phyloP scores from a whole-genome alignment of 2,329 filamentous ascomycete species.

The Epichloe bromicola region DNA sequence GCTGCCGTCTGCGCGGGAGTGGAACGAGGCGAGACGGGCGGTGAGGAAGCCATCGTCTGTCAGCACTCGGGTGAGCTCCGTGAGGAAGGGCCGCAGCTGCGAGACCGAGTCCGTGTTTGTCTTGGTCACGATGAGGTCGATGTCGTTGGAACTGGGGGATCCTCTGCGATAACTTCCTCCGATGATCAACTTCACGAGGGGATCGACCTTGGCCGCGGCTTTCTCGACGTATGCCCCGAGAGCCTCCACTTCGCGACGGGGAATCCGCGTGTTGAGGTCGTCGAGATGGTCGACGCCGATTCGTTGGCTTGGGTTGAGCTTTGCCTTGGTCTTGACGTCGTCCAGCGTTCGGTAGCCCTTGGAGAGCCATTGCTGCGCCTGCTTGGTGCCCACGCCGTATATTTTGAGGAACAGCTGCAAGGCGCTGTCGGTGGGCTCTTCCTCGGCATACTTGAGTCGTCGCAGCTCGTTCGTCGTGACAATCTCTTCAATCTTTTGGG shows the following conservation, averaged over 20 bases:
- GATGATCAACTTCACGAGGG: slow-evolving; percentile 54
- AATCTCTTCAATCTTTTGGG: slow-evolving; percentile 83
- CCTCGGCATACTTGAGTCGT: slow-evolving; percentile 56
- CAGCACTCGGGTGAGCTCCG: slow-evolving; percentile 49
- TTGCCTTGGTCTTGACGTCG: slow-evolving; percentile 50
- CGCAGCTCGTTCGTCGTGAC: slow-evolving; percentile 58
- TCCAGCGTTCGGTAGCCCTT: slow-evolving; percentile 62
- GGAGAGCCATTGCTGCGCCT: slow-evolving; percentile 61
- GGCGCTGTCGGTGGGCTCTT: slow-evolving; percentile 51
- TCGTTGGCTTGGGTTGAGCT: slow-evolving; percentile 55
- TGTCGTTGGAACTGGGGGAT: slow-evolving; percentile 59
- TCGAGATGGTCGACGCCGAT: slow-evolving; percentile 69
- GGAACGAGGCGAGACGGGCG: slow-evolving; percentile 48
- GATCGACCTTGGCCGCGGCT: slow-evolving; percentile 47
- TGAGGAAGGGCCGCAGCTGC: slow-evolving; percentile 49
- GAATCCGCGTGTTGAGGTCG: slow-evolving; percentile 69
- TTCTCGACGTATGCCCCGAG: slow-evolving; percentile 53
- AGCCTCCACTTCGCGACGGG: slow-evolving; percentile 58
- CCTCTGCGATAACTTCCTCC: slow-evolving; percentile 80
- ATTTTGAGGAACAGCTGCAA: slow-evolving; percentile 62
- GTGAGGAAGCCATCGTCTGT: slow-evolving; percentile 53
- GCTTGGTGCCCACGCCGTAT: slow-evolving; percentile 61
- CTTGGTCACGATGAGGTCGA: slow-evolving; percentile 75
- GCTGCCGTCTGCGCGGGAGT: slow-evolving; percentile 39
- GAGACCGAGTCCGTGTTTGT: slow-evolving; percentile 36